Conservation (phyloP, 768 basidiomycete genomes). For the Symmetrospora coprosmae region DNA sequence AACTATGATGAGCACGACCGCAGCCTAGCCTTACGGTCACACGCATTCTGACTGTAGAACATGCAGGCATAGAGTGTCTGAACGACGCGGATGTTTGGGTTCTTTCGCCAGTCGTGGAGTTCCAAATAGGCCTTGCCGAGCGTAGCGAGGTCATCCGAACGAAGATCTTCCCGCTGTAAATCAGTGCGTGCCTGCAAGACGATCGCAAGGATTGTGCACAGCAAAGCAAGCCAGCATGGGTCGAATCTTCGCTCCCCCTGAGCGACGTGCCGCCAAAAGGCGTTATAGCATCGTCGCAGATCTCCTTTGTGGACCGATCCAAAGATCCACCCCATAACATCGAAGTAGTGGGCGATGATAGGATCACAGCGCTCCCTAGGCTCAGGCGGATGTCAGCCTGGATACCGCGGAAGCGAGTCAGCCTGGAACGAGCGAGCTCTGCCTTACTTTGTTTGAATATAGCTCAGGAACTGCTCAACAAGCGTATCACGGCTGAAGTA, state of each 20-base stretch:
- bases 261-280: neutral
- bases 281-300: neutral
- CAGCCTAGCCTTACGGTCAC: neutral
- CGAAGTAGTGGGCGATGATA: too few relatives aligned
- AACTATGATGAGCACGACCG: neutral
- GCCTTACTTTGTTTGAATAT: neutral
- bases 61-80: too few relatives aligned
- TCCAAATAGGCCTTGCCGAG: conserved; percentile 1
- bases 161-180: neutral
- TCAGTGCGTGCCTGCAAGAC: neutral
- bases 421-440: neutral
- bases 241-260: neutral
- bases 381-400: neutral
- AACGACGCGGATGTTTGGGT: too few relatives aligned
- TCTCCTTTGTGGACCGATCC: too few relatives aligned
- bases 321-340: neutral
- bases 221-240: neutral
- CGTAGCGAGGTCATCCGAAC: neutral
- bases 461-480: neutral
- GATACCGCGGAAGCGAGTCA: neutral
- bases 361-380: neutral
- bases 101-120: neutral
- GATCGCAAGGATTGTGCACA: conserved; percentile 5
- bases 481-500: neutral
- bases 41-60: neutral